phyloP scores from a whole-genome alignment of 2,329 filamentous ascomycete genomes.

The Talaromyces verruculosus region DNA sequence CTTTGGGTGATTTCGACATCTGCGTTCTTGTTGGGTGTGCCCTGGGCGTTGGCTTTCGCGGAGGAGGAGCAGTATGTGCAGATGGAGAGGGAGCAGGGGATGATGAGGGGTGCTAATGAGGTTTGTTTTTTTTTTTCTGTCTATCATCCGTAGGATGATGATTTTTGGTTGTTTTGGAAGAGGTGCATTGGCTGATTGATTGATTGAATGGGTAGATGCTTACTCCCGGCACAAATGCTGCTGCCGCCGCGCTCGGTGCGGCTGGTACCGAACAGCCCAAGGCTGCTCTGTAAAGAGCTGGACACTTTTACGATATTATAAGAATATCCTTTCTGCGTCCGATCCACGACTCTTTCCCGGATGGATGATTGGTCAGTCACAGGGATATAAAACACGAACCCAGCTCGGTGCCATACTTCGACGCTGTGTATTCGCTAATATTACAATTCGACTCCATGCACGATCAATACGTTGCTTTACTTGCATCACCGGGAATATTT shows the following conservation, averaged over 20 bases:
- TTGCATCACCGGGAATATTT: background rate
- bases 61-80: slow-evolving; percentile 97
- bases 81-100: slow-evolving; percentile 96
- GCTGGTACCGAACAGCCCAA: slow-evolving; percentile 16
- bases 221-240: slow-evolving; percentile 36
- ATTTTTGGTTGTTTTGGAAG: background rate
- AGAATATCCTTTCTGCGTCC: background rate
- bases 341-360: background rate
- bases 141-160: background rate
- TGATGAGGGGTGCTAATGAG: slow-evolving; percentile 89
- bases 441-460: background rate
- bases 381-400: background rate
- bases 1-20: slow-evolving; percentile 90
- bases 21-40: slow-evolving; percentile 84
- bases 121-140: slow-evolving; percentile 43
- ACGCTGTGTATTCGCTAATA: background rate
- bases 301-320: background rate
- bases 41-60: slow-evolving; percentile 86
- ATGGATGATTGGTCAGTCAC: background rate
- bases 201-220: slow-evolving; percentile 38
- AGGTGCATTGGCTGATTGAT: background rate
- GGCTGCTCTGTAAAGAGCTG: slow-evolving; percentile 16
- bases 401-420: background rate
- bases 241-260: slow-evolving; percentile 17
- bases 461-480: background rate